Evolutionary conservation across 805 yeast species (phyloP).

Genomic region (Huiozyma naganishii): DNA sequence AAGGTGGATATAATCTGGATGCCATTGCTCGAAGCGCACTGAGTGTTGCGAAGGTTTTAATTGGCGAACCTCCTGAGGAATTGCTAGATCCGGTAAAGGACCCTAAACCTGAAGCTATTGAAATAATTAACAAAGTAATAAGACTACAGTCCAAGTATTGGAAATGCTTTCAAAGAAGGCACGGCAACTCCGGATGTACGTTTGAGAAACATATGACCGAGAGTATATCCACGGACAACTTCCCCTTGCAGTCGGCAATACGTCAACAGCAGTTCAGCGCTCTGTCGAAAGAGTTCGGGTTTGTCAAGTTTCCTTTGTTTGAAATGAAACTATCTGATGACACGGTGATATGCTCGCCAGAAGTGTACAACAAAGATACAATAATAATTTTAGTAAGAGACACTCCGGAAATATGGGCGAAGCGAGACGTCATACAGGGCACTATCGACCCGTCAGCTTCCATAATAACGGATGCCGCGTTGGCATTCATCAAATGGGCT

Average conservation of each 20-base stretch:
- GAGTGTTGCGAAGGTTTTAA: conserved; percentile 79
- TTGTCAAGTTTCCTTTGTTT: conserved; percentile 58
- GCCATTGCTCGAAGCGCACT: conserved; percentile 84
- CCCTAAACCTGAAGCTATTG: conserved; percentile 70
- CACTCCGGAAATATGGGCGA: conserved; percentile 88
- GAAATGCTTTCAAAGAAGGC: conserved; percentile 58
- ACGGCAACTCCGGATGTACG: conserved; percentile 41
- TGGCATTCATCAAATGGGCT: conserved; percentile 62
- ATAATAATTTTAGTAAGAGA: conserved; percentile 73
- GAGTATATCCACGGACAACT: conserved; percentile 30
- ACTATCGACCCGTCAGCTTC: conserved; percentile 62
- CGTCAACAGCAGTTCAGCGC: conserved; percentile 58
- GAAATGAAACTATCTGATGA: conserved; percentile 28
- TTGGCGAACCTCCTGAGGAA: conserved; percentile 92
- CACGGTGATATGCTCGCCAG: conserved; percentile 44
- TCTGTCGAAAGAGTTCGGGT: conserved; percentile 42
- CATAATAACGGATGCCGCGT: conserved; percentile 63
- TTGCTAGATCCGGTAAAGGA: conserved; percentile 38
- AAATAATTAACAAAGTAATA: conserved; percentile 71
- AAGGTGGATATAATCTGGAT: conserved; percentile 94
- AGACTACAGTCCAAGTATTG: conserved; percentile 76
- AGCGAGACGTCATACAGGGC: conserved; percentile 70
- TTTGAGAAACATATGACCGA: conserved; percentile 27
- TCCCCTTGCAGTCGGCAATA: conserved; percentile 59
- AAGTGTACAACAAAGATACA: conserved; percentile 55